Evolutionary conservation across 306 rosid genomes (phyloP).

Genomic region (Vigna angularis): DNA sequence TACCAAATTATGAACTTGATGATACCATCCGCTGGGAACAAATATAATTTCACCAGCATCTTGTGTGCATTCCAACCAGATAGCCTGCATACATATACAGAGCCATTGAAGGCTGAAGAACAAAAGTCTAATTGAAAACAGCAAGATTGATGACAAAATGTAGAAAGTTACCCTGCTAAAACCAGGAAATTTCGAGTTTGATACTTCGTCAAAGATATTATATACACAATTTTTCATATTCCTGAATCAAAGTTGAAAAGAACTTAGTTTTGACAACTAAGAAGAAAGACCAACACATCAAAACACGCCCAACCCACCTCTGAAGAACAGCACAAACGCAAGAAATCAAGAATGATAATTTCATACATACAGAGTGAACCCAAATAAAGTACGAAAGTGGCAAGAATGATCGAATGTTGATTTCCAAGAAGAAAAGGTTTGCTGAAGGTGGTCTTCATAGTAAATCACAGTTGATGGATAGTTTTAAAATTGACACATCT

Average conservation of each 20-base stretch:
- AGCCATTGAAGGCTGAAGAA: conserved; percentile 39
- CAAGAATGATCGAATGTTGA: neutral
- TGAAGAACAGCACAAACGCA: neutral
- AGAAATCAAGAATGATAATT: neutral
- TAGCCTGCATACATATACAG: conserved; percentile 60
- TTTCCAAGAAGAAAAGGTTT: neutral
- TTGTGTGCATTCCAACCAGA: conserved; percentile 90
- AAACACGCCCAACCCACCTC: neutral
- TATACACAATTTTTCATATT: conserved; percentile 72
- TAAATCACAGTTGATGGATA: conserved; percentile 2
- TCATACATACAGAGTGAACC: conserved; percentile 10
- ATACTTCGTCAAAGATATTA: conserved; percentile 76
- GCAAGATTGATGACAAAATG: conserved; percentile 36
- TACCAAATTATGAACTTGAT: conserved; percentile 97
- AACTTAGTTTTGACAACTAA: conserved; percentile 31
- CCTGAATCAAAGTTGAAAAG: conserved; percentile 60
- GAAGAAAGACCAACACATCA: conserved; percentile 30
- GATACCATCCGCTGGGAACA: conserved; percentile 99
- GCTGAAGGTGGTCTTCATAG: conserved; percentile 1
- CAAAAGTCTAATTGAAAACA: conserved; percentile 35
- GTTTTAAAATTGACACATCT: conserved; percentile 1
- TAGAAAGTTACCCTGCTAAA: conserved; percentile 65
- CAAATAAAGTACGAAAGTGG: neutral
- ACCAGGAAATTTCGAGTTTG: conserved; percentile 75
- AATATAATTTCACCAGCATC: conserved; percentile 89